Conservation (phyloP, 768 basidiomycete genomes). For the Tricholoma sp. region DNA sequence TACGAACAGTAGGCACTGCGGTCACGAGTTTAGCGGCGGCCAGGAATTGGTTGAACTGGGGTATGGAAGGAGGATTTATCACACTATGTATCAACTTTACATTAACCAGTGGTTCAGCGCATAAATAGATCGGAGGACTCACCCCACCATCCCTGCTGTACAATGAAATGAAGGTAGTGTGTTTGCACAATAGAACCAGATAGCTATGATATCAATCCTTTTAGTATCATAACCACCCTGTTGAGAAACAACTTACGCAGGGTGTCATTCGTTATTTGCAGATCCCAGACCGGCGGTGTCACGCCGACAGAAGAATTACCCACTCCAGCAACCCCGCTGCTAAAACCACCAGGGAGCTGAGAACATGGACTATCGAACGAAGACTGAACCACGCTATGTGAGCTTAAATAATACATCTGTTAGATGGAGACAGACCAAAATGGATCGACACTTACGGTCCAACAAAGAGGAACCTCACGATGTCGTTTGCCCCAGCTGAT, state of each 20-base stretch:
- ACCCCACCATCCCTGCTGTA: constrained; percentile 36
- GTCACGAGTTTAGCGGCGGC: constrained; percentile 26
- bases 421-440: background rate
- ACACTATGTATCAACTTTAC: constrained; percentile 18
- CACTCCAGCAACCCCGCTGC: constrained; percentile 26
- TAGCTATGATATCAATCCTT: constrained; percentile 14
- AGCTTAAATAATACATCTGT: constrained; percentile 13
- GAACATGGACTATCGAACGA: constrained; percentile 32
- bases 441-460: constrained; percentile 25
- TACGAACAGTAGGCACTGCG: constrained; percentile 19
- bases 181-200: constrained; percentile 36
- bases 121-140: constrained; percentile 5
- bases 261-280: constrained; percentile 29
- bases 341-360: constrained; percentile 36
- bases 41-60: constrained; percentile 19
- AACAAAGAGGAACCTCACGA: constrained; percentile 33
- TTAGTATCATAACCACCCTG: background rate
- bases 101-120: background rate
- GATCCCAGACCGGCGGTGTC: constrained; percentile 25
- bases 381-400: constrained; percentile 38
- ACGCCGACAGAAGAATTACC: constrained; percentile 13
- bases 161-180: constrained; percentile 33
- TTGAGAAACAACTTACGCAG: constrained; percentile 17
- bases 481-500: background rate
- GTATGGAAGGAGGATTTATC: constrained; percentile 31